Conservation (phyloP, 306 rosid genomes). For the Begonia loranthoides region DNA sequence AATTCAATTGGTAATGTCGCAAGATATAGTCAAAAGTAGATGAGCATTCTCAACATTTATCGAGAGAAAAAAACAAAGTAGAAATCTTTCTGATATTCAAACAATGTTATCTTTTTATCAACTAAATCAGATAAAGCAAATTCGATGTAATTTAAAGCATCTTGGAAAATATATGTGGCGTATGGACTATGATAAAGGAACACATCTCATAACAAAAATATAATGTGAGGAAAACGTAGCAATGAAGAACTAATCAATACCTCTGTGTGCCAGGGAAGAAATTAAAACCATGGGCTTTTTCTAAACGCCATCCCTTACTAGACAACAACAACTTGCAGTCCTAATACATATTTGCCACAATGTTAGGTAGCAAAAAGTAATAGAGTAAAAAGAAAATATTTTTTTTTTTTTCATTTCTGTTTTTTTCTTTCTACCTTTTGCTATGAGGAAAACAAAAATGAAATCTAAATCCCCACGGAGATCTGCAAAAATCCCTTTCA, state of each 20-base stretch:
- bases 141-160: no score
- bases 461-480: background rate
- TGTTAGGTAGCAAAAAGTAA: slow-evolving; percentile 6
- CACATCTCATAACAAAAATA: no score
- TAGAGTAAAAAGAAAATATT: background rate
- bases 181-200: no score
- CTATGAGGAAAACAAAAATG: background rate
- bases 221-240: background rate
- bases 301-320: slow-evolving; percentile 61
- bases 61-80: no score
- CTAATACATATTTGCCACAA: slow-evolving; percentile 24
- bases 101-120: no score
- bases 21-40: no score
- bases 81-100: no score
- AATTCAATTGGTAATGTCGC: no score
- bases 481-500: background rate
- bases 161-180: no score
- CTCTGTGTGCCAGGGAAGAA: slow-evolving; percentile 86
- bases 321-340: slow-evolving; percentile 75
- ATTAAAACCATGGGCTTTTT: slow-evolving; percentile 77
- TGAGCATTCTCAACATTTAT: no score
- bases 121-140: no score
- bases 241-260: slow-evolving; percentile 20
- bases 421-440: background rate
- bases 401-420: background rate